phyloP scores from a whole-genome alignment of 176 grass and related monocot species.

The Cocos nucifera region DNA sequence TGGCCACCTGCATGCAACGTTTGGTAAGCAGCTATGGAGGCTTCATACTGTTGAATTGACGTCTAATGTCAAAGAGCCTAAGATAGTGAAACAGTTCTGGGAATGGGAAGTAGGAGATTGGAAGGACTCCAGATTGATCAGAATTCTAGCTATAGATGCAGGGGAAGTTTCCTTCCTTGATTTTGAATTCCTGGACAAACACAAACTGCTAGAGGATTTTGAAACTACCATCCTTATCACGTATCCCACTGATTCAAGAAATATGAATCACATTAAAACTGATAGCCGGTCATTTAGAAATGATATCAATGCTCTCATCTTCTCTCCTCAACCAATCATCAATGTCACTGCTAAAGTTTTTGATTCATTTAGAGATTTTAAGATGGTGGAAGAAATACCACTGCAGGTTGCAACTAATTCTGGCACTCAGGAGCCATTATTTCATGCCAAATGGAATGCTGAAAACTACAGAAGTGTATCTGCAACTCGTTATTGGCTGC shows the following conservation, averaged over 20 bases:
- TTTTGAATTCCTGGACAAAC: slow-evolving; percentile 20
- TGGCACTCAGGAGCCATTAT: slow-evolving; percentile 36
- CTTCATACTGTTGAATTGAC: slow-evolving; percentile 38
- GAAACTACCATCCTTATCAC: slow-evolving; percentile 57
- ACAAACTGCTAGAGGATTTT: slow-evolving; percentile 16
- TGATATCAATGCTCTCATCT: slow-evolving; percentile 88
- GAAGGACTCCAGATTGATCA: slow-evolving; percentile 77
- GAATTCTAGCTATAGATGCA: slow-evolving; percentile 75
- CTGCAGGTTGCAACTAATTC: slow-evolving; percentile 33
- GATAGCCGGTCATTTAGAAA: slow-evolving; percentile 36
- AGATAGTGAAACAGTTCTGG: slow-evolving; percentile 49
- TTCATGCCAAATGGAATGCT: slow-evolving; percentile 83
- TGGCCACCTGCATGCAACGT: slow-evolving; percentile 68
- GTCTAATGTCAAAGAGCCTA: slow-evolving; percentile 21
- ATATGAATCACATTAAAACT: slow-evolving; percentile 48
- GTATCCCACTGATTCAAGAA: slow-evolving; percentile 85
- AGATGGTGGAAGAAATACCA: slow-evolving; percentile 71
- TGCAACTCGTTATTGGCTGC: slow-evolving; percentile 65
- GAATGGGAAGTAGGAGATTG: slow-evolving; percentile 97
- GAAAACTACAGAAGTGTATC: slow-evolving; percentile 60
- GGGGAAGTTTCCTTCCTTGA: slow-evolving; percentile 65
- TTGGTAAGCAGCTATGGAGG: slow-evolving; percentile 64
- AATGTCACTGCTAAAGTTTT: slow-evolving; percentile 82
- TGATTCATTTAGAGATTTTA: slow-evolving; percentile 65
- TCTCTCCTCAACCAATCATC: slow-evolving; percentile 39